Percentiles rank a stretch among this genome's conserved stretches.
Conservation (phyloP, 2,329 filamentous ascomycete genomes). For the Exutisphaerella laricina region DNA sequence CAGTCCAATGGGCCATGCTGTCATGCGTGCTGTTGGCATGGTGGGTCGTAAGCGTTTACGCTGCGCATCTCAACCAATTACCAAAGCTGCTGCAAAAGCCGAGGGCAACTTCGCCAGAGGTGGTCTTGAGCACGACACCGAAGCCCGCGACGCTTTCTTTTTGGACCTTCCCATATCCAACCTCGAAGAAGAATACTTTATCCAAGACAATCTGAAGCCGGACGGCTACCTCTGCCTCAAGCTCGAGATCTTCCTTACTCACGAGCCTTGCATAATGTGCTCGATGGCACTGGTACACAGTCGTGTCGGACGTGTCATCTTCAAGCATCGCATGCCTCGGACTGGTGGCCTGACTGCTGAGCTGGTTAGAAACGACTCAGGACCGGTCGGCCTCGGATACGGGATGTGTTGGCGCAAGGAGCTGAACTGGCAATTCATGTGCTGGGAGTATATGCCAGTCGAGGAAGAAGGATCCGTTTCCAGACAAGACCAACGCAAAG, state of each 20-base stretch:
- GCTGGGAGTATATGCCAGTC: conserved; percentile 57
- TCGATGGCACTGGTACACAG: conserved; percentile 95
- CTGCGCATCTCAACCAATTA: conserved; percentile 27
- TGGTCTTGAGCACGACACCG: conserved; percentile 32
- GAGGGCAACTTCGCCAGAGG: conserved; percentile 29
- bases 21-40: conserved; percentile 76
- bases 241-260: conserved; percentile 87
- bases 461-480: conserved; percentile 21
- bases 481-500: conserved; percentile 20
- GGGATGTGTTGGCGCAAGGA: conserved; percentile 64
- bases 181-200: conserved; percentile 59
- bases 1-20: conserved; percentile 73
- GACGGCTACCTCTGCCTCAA: conserved; percentile 92
- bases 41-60: conserved; percentile 56
- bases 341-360: conserved; percentile 83
- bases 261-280: conserved; percentile 95
- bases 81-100: conserved; percentile 28
- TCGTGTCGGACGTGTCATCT: conserved; percentile 79
- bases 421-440: conserved; percentile 79
- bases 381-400: conserved; percentile 44
- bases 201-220: conserved; percentile 58
- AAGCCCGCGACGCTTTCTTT: conserved; percentile 51
- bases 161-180: conserved; percentile 63
- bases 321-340: conserved; percentile 68
- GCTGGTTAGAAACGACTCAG: conserved; percentile 34